Evolutionary conservation across 1,284 basidiomycete genomes (phyloP).

Genomic region (Rhodotorula sp.): DNA sequence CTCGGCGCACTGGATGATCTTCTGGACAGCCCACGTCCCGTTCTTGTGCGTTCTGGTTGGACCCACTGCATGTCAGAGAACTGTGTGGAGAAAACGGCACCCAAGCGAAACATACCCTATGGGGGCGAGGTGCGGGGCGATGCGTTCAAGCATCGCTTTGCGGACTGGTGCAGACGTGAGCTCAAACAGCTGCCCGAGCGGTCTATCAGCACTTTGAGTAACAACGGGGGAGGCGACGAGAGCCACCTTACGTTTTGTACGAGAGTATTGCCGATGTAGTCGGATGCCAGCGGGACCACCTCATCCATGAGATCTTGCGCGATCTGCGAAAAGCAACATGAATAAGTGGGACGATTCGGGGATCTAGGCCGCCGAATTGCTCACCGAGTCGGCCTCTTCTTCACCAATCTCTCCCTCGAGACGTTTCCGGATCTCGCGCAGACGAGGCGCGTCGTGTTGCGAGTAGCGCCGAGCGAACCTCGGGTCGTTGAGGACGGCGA

Average conservation of each 20-base stretch:
- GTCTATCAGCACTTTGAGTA: slow-evolving; percentile 51
- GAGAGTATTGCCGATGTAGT: slow-evolving; percentile 98
- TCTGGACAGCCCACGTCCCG: slow-evolving; percentile 99
- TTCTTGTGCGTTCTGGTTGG: slow-evolving; percentile 80
- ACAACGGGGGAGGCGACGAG: no score
- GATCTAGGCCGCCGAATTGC: background rate
- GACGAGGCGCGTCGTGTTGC: slow-evolving; percentile 88
- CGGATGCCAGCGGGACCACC: slow-evolving; percentile 80
- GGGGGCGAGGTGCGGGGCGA: slow-evolving; percentile 90
- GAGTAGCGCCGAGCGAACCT: slow-evolving; percentile 31
- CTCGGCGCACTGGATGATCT: slow-evolving; percentile 92
- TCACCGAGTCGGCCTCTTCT: slow-evolving; percentile 74
- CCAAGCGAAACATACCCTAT: slow-evolving; percentile 60
- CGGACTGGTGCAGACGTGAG: slow-evolving; percentile 74
- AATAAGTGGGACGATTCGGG: background rate
- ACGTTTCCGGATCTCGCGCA: slow-evolving; percentile 89
- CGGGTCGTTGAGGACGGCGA: slow-evolving; percentile 33
- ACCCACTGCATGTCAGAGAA: no score
- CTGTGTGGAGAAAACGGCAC: accelerated
- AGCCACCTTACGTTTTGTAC: slow-evolving; percentile 44
- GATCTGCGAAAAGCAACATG: slow-evolving; percentile 52
- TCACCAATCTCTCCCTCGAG: slow-evolving; percentile 75
- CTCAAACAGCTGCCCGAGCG: slow-evolving; percentile 89
- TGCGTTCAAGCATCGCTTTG: slow-evolving; percentile 85
- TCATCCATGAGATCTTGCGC: slow-evolving; percentile 83